phyloP scores from a whole-genome alignment of 257 asterid species.

The Solanum microdontum region DNA sequence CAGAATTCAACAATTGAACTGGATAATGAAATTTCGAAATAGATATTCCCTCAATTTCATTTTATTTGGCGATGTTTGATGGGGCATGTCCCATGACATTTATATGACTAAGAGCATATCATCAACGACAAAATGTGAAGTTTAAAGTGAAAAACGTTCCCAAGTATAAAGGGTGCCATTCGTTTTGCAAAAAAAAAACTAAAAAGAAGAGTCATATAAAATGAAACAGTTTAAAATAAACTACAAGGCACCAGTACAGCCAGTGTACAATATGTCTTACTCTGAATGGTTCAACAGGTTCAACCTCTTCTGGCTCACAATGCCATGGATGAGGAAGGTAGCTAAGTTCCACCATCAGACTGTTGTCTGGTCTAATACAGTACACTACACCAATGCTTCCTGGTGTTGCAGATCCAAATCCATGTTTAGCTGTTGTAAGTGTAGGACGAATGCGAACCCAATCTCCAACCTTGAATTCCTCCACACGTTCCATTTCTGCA shows the following conservation, averaged over 20 bases:
- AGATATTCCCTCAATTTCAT: background rate
- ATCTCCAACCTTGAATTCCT: conserved; percentile 94
- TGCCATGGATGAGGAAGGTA: conserved; percentile 99
- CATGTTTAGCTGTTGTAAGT: conserved; percentile 90
- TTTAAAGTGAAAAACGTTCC: background rate
- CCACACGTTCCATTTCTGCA: conserved; percentile 99
- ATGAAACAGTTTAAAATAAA: background rate
- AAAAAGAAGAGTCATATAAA: background rate
- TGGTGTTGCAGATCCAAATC: conserved; percentile 90
- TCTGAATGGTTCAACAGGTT: conserved; percentile 89
- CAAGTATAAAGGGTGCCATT: background rate
- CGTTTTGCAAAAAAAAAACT: background rate
- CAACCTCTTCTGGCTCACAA: conserved; percentile 99
- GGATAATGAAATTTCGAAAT: background rate
- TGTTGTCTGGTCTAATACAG: conserved; percentile 83
- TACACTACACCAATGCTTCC: conserved; percentile 91
- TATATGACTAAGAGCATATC: background rate
- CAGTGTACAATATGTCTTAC: conserved; percentile 25
- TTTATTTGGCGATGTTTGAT: background rate
- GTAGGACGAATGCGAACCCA: conserved; percentile 99
- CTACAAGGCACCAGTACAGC: background rate
- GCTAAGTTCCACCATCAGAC: conserved; percentile 75
- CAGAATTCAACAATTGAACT: conserved; percentile 6
- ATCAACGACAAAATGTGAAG: background rate
- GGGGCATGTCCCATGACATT: background rate